A percentile compares a stretch with the other conserved stretches of the same genome.
Conservation (phyloP, 352 stramenopile species). For the Phytophthora tubulina region DNA sequence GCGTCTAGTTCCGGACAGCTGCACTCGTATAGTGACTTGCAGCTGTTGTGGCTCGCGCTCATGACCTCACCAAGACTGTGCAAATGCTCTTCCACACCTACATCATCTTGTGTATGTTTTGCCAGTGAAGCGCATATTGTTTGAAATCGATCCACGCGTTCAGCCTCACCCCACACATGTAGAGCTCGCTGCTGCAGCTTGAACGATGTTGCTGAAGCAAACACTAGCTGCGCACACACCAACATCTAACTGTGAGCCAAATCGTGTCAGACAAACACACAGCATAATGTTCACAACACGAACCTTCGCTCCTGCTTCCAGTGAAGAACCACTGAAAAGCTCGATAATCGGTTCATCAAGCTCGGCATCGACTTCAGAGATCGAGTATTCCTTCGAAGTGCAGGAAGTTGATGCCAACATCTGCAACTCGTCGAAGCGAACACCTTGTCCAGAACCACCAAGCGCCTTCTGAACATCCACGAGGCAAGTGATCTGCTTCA, state of each 20-base stretch:
- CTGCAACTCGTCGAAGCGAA: slow-evolving; percentile 45
- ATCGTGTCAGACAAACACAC: not conserved
- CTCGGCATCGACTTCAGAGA: slow-evolving; percentile 40
- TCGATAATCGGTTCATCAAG: slow-evolving; percentile 29
- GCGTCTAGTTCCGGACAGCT: slow-evolving; percentile 76
- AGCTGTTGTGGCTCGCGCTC: slow-evolving; percentile 72
- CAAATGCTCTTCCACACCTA: slow-evolving; percentile 15
- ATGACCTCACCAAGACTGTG: slow-evolving; percentile 71
- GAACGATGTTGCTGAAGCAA: slow-evolving; percentile 47
- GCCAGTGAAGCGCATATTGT: slow-evolving; percentile 31
- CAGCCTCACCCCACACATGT: slow-evolving; percentile 78
- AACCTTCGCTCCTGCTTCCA: slow-evolving; percentile 50
- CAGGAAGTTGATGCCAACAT: slow-evolving; percentile 29
- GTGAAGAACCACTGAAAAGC: slow-evolving; percentile 47
- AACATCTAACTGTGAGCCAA: not conserved
- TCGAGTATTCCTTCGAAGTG: slow-evolving; percentile 40
- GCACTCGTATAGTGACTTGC: slow-evolving; percentile 77
- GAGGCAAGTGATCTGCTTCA: slow-evolving; percentile 52
- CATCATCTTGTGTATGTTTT: not conserved
- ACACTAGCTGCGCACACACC: slow-evolving; percentile 37
- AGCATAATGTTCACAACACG: not conserved
- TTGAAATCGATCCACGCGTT: slow-evolving; percentile 67
- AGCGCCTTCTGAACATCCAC: slow-evolving; percentile 54
- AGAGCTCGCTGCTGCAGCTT: slow-evolving; percentile 63
- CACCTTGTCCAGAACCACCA: not conserved